Conservation (phyloP, 805 yeast genomes). For the Candida corydali region DNA sequence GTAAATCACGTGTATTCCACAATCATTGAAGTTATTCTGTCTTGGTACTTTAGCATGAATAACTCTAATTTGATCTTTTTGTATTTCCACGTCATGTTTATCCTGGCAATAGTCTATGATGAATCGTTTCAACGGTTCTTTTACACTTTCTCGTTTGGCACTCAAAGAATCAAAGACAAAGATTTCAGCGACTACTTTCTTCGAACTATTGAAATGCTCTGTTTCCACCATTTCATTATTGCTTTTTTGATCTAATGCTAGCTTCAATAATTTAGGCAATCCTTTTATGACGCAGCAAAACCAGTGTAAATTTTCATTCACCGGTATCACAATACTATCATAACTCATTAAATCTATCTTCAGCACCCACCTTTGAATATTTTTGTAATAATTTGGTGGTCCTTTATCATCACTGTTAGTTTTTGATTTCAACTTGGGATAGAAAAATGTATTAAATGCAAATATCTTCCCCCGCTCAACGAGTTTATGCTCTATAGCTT, state of each 20-base stretch:
- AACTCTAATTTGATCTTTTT: conserved; percentile 43
- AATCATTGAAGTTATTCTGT: conserved; percentile 87
- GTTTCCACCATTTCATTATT: background rate
- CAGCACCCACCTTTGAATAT: conserved; percentile 74
- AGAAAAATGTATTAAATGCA: conserved; percentile 82
- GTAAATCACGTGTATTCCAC: conserved; percentile 88
- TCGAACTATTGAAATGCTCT: background rate
- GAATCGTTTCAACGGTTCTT: conserved; percentile 52
- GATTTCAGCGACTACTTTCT: conserved; percentile 31
- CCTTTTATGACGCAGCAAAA: conserved; percentile 70
- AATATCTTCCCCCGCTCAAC: conserved; percentile 20
- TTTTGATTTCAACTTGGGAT: conserved; percentile 46
- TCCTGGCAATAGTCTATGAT: conserved; percentile 68
- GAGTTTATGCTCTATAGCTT: conserved; percentile 19
- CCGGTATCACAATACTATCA: conserved; percentile 69
- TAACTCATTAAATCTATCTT: conserved; percentile 56
- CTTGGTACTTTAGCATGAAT: conserved; percentile 62
- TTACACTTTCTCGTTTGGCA: conserved; percentile 50
- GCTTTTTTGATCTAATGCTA: conserved; percentile 5
- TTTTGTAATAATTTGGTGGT: conserved; percentile 44
- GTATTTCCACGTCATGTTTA: conserved; percentile 46
- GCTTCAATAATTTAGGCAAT: conserved; percentile 31
- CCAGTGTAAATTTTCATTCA: conserved; percentile 85
- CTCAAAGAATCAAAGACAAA: conserved; percentile 75
- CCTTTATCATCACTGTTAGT: conserved; percentile 7